Evolutionary conservation across 2,329 filamentous ascomycete genomes (phyloP).

Genomic region (Penicillium sp.): DNA sequence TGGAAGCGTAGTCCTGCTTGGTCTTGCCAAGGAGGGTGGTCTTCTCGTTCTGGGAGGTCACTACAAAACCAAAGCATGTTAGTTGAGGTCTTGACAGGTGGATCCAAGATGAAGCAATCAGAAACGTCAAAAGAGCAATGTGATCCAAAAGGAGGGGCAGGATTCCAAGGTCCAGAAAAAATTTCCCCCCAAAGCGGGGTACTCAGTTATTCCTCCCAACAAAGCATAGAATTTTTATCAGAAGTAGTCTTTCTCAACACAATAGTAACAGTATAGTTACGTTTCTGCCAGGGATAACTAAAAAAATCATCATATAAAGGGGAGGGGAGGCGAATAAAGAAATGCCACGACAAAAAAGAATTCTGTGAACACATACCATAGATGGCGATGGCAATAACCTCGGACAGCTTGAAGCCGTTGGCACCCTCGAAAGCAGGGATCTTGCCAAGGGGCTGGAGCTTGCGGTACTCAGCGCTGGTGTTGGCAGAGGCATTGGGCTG

Average conservation of each 20-base stretch:
- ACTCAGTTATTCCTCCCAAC: slow-evolving; percentile 49
- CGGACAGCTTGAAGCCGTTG: slow-evolving; percentile 85
- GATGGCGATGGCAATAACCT: slow-evolving; percentile 93
- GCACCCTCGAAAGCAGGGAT: slow-evolving; percentile 88
- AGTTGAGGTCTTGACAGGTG: slow-evolving; percentile 19
- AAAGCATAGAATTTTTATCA: slow-evolving; percentile 55
- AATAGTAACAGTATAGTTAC: slow-evolving; percentile 38
- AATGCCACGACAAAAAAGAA: slow-evolving; percentile 2
- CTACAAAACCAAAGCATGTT: slow-evolving; percentile 50
- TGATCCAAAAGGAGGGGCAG: slow-evolving; percentile 7
- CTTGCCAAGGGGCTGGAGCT: slow-evolving; percentile 85
- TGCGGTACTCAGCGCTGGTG: slow-evolving; percentile 73
- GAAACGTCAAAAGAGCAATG: slow-evolving; percentile 12
- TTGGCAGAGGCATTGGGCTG: slow-evolving; percentile 54
- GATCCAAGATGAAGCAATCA: slow-evolving; percentile 15
- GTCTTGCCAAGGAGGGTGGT: slow-evolving; percentile 98
- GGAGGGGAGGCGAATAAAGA: neutral
- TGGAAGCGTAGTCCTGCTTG: slow-evolving; percentile 99
- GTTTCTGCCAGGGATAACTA: slow-evolving; percentile 99
- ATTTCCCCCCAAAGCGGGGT: slow-evolving; percentile 30
- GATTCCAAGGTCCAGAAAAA: slow-evolving; percentile 8
- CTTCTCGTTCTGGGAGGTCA: slow-evolving; percentile 99
- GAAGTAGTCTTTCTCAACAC: slow-evolving; percentile 77
- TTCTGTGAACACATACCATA: slow-evolving; percentile 72
- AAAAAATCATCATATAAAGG: slow-evolving; percentile 65